phyloP scores from a whole-genome alignment of 441 rosid species.

The Syzygium syzygioides region DNA sequence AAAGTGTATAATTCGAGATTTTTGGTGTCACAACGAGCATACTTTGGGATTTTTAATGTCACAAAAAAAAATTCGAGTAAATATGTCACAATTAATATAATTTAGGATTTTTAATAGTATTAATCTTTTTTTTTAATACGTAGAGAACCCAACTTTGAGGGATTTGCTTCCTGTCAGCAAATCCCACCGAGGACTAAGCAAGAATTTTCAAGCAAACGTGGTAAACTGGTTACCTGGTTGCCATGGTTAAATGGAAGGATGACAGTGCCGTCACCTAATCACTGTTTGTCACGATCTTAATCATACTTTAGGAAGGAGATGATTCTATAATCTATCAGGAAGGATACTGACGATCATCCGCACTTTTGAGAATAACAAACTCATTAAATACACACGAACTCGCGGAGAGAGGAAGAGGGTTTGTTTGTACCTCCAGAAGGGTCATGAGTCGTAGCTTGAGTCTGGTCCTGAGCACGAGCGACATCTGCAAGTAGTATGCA shows the following conservation, averaged over 20 bases:
- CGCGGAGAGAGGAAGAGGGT: not conserved
- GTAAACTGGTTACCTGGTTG: not conserved
- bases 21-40: too few relatives aligned
- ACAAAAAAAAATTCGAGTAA: too few relatives aligned
- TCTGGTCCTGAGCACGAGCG: conserved; percentile 23
- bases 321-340: too few relatives aligned
- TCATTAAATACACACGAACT: not conserved
- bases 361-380: not conserved
- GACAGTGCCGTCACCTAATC: not conserved
- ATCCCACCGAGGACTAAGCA: not conserved
- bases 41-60: too few relatives aligned
- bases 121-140: too few relatives aligned
- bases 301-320: too few relatives aligned
- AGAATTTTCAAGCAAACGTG: not conserved
- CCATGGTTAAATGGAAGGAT: not conserved
- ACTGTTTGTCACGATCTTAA: too few relatives aligned
- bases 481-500: not conserved
- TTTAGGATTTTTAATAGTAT: too few relatives aligned
- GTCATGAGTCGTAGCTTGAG: conserved; percentile 17
- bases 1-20: too few relatives aligned
- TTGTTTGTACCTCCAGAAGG: conserved; percentile 20
- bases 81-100: rapidly evolving
- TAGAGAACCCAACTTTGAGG: not conserved
- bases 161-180: not conserved
- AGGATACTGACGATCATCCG: too few relatives aligned